These are phyloP conservation scores for Colletotrichum destructivum DNA, from an alignment of 2,329 filamentous ascomycete species.

Conservation along the genomic window DNA sequence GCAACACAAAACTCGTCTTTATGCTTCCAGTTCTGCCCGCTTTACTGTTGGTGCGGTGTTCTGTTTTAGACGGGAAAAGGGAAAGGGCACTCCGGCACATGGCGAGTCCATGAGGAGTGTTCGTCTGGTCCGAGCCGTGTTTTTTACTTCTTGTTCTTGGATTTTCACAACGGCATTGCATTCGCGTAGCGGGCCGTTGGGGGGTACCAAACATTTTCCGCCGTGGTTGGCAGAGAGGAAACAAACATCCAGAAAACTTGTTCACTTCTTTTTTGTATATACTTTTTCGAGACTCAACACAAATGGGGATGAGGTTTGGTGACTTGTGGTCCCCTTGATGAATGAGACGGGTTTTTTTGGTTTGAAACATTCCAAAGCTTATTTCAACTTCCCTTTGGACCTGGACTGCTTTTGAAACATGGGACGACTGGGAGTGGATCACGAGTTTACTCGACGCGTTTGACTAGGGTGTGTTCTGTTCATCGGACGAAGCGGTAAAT, in stretches of 20 bases:
- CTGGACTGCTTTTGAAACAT: slow-evolving; percentile 5
- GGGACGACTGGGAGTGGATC: neutral
- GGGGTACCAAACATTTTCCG: neutral
- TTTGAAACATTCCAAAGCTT: slow-evolving; percentile 20
- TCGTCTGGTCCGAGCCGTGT: neutral
- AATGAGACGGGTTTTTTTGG: slow-evolving; percentile 12
- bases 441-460: neutral
- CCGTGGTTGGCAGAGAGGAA: neutral
- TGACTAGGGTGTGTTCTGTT: neutral
- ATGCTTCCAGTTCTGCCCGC: neutral
- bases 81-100: neutral
- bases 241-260: slow-evolving; percentile 21
- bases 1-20: slow-evolving; percentile 8
- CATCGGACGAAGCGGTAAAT: neutral
- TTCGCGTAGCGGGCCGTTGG: slow-evolving; percentile 24
- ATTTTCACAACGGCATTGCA: slow-evolving; percentile 19
- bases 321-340: slow-evolving; percentile 7
- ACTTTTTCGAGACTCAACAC: slow-evolving; percentile 19
- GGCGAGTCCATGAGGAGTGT: slow-evolving; percentile 18
- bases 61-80: slow-evolving; percentile 7
- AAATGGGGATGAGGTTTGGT: slow-evolving; percentile 43
- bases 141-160: slow-evolving; percentile 13
- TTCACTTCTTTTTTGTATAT: slow-evolving; percentile 39
- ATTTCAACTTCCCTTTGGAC: slow-evolving; percentile 4
- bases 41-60: slow-evolving; percentile 8